These are phyloP conservation scores for Fusarium xyrophilum DNA, from an alignment of 2,329 filamentous ascomycete species.

Conservation along the genomic window DNA sequence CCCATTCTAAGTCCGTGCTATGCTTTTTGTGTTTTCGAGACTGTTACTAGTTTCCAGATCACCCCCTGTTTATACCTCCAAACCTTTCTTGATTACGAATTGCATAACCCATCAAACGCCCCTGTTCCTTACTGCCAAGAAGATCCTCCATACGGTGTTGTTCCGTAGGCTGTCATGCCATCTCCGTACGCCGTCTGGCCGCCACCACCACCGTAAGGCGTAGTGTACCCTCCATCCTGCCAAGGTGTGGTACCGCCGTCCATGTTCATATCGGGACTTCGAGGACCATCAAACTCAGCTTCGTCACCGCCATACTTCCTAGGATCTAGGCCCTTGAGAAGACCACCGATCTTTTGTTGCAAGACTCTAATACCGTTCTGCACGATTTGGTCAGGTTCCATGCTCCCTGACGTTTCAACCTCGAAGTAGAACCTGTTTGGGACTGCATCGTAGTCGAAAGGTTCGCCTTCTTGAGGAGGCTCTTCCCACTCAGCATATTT, in stretches of 20 bases:
- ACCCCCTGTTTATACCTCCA: constrained; percentile 18
- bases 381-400: constrained; percentile 89
- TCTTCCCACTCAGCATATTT: constrained; percentile 83
- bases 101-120: constrained; percentile 38
- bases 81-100: constrained; percentile 32
- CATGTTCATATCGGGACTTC: constrained; percentile 70
- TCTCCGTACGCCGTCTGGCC: constrained; percentile 72
- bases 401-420: constrained; percentile 85
- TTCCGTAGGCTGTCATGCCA: constrained; percentile 72
- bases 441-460: constrained; percentile 88
- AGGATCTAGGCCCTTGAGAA: constrained; percentile 67
- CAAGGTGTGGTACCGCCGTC: constrained; percentile 62
- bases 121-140: constrained; percentile 53
- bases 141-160: constrained; percentile 56
- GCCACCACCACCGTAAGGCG: constrained; percentile 63
- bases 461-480: constrained; percentile 78
- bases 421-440: constrained; percentile 91
- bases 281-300: constrained; percentile 67
- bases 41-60: constrained; percentile 34
- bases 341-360: constrained; percentile 85
- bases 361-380: constrained; percentile 87
- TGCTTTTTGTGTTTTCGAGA: constrained; percentile 36
- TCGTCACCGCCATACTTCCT: constrained; percentile 60
- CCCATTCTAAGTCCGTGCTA: constrained; percentile 41
- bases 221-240: constrained; percentile 71